Conservation (phyloP, 148 eudicot genomes). For the Nepenthes gracilis region DNA sequence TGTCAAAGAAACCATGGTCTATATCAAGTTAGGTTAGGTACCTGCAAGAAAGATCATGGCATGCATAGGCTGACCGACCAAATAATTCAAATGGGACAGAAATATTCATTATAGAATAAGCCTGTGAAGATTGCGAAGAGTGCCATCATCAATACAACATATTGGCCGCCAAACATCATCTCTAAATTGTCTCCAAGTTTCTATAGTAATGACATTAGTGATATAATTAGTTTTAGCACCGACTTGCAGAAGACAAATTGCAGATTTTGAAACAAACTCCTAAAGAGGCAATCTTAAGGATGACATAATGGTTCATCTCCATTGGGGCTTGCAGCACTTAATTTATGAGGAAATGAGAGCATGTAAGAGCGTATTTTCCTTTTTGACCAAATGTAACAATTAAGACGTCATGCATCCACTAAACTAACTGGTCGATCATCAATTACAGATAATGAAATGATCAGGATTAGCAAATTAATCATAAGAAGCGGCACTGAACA, state of each 20-base stretch:
- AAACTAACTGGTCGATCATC: no score
- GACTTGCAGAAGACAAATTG: background rate
- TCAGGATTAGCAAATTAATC: no score
- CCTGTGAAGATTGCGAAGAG: slow-evolving; percentile 57
- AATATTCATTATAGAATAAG: slow-evolving; percentile 47
- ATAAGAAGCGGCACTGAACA: no score
- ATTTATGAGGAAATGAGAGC: no score
- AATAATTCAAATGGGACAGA: slow-evolving; percentile 47
- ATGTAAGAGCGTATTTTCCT: no score
- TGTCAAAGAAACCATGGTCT: slow-evolving; percentile 4
- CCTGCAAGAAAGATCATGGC: slow-evolving; percentile 54
- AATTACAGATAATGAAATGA: no score
- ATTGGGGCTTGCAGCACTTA: no score
- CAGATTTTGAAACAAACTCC: no score
- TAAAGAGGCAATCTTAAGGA: no score
- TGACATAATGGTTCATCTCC: no score
- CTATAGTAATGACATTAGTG: slow-evolving; percentile 11
- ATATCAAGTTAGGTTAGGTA: slow-evolving; percentile 3
- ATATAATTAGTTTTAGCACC: background rate
- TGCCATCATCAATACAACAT: slow-evolving; percentile 53
- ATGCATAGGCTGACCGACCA: slow-evolving; percentile 48
- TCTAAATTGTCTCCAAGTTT: slow-evolving; percentile 54
- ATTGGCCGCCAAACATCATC: slow-evolving; percentile 59
- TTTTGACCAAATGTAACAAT: no score
- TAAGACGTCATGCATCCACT: no score